These are phyloP conservation scores for Collybiopsis confluens DNA, from an alignment of 768 basidiomycete species.

Conservation along the genomic window DNA sequence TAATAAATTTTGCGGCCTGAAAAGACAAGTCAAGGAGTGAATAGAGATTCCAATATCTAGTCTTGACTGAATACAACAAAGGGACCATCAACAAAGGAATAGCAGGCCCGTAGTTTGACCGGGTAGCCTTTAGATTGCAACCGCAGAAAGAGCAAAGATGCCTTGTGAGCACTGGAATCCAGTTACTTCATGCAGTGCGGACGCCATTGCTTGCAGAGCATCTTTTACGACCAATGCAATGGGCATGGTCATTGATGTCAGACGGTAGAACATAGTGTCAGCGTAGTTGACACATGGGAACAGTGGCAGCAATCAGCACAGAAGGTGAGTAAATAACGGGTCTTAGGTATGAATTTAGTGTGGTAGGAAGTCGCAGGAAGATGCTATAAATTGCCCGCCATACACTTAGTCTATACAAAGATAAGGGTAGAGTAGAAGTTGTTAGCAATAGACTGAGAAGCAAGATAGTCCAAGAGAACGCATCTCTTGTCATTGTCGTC, in stretches of 20 bases:
- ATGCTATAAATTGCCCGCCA: slow-evolving; percentile 99
- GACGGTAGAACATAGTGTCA: slow-evolving; percentile 94
- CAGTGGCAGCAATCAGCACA: slow-evolving; percentile 89
- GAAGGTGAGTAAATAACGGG: no score
- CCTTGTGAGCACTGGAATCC: no score
- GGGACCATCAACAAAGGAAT: no score
- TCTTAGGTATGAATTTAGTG: slow-evolving; percentile 96
- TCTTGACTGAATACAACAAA: no score
- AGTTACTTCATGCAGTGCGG: slow-evolving; percentile 92
- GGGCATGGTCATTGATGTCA: slow-evolving; percentile 98
- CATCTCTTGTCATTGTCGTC: slow-evolving; percentile 97
- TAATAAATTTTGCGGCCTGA: no score
- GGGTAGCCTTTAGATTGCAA: no score
- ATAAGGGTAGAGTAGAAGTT: slow-evolving; percentile 79
- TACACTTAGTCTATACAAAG: slow-evolving; percentile 99
- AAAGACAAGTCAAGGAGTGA: no score
- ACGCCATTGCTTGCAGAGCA: slow-evolving; percentile 98
- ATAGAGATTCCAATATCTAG: no score
- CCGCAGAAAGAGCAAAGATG: no score
- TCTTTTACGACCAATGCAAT: slow-evolving; percentile 96
- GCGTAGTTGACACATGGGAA: slow-evolving; percentile 99
- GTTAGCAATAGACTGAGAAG: slow-evolving; percentile 58
- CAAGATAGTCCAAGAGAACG: slow-evolving; percentile 89
- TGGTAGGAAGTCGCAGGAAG: slow-evolving; percentile 81
- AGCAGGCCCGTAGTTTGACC: no score